These are phyloP conservation scores for Amanita phalloides DNA, from an alignment of 768 basidiomycete genomes.

Conservation along the genomic window DNA sequence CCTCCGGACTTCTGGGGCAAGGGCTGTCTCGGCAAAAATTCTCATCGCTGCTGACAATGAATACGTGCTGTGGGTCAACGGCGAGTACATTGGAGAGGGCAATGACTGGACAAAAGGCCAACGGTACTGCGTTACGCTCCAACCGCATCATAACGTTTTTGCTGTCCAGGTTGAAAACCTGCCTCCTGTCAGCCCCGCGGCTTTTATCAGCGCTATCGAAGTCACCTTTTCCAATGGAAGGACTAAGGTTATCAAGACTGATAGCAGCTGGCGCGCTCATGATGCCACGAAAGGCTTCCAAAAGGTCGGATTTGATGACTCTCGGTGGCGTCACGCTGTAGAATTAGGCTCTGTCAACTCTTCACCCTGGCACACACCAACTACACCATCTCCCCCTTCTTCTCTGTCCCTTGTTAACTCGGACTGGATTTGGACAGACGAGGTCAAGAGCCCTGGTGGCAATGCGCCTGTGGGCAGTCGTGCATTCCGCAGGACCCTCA, in stretches of 20 bases:
- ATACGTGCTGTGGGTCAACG: constrained; percentile 22
- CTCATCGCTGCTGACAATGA: constrained; percentile 20
- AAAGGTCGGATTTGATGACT: constrained; percentile 19
- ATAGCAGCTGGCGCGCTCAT: constrained; percentile 18
- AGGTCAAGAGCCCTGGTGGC: constrained; percentile 8
- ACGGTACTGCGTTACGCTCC: constrained; percentile 18
- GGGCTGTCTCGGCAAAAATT: constrained; percentile 18
- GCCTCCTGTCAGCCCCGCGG: constrained; percentile 15
- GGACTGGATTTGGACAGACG: constrained; percentile 23
- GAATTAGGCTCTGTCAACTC: constrained; percentile 12
- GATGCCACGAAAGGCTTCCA: constrained; percentile 17
- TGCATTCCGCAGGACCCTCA: constrained; percentile 1
- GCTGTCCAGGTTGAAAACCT: constrained; percentile 17
- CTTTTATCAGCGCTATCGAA: constrained; percentile 18
- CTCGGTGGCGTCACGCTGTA: constrained; percentile 17
- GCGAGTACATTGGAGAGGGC: constrained; percentile 14
- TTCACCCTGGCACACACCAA: constrained; percentile 4
- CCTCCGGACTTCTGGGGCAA: constrained; percentile 14
- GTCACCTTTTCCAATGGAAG: constrained; percentile 21
- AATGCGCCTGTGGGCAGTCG: constrained; percentile 5
- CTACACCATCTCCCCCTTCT: constrained; percentile 10
- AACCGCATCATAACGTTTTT: constrained; percentile 19
- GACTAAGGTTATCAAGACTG: constrained; percentile 18
- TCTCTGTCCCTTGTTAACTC: constrained; percentile 15
- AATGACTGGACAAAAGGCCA: constrained; percentile 12